Evolutionary conservation across 1,284 basidiomycete species (phyloP).

Genomic region (Cutaneotrichosporon spelunceum): DNA sequence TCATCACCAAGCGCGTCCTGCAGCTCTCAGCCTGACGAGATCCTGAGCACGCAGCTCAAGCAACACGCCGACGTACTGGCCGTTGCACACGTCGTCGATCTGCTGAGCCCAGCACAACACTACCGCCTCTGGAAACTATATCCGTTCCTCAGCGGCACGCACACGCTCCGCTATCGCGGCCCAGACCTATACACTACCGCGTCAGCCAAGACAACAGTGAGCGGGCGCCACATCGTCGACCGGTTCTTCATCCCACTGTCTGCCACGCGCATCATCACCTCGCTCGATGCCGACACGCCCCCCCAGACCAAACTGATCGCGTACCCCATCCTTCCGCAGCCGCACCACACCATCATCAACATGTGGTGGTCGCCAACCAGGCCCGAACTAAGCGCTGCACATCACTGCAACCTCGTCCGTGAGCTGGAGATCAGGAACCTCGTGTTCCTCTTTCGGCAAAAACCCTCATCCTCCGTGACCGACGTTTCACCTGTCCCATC

Average conservation of each 20-base stretch:
- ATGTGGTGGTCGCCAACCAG: not conserved
- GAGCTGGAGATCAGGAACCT: not conserved
- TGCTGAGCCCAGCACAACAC: not conserved
- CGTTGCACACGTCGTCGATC: not conserved
- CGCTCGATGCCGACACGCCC: not conserved
- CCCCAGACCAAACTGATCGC: not conserved
- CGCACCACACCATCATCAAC: not conserved
- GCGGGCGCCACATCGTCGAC: slow-evolving; percentile 2
- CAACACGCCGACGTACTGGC: not conserved
- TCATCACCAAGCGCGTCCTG: not conserved
- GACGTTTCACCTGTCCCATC: not conserved
- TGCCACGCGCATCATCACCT: not conserved
- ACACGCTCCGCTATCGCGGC: not conserved
- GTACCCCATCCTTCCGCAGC: not conserved
- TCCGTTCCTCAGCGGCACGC: not conserved
- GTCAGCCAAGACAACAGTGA: not conserved
- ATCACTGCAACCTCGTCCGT: not conserved
- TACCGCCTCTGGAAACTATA: slow-evolving; percentile 5
- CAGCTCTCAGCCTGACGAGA: not conserved
- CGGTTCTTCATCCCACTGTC: not conserved
- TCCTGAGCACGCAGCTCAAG: not conserved
- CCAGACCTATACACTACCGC: not conserved
- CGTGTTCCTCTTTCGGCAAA: slow-evolving; percentile 1
- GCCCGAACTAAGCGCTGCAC: not conserved
- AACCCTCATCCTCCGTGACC: not conserved